Evolutionary conservation across 2,329 filamentous ascomycete species (phyloP).

Genomic region (Monascus ruber): DNA sequence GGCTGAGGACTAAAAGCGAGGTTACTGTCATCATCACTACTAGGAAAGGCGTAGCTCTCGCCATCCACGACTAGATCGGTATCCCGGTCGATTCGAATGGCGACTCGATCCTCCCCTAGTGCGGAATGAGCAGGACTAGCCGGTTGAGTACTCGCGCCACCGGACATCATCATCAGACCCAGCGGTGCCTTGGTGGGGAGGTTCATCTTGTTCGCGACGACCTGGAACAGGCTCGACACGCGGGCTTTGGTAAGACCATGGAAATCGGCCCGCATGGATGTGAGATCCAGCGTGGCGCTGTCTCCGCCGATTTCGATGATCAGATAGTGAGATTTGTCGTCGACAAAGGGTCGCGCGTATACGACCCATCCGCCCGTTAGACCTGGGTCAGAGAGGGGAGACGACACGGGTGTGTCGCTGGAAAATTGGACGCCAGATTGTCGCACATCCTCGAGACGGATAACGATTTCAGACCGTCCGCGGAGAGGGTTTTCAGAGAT

Average conservation of each 20-base stretch:
- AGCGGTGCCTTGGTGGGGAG: constrained; percentile 49
- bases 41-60: constrained; percentile 9
- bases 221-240: constrained; percentile 62
- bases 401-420: constrained; percentile 30
- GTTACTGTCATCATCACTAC: background rate
- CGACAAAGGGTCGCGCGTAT: constrained; percentile 79
- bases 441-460: constrained; percentile 76
- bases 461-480: constrained; percentile 59
- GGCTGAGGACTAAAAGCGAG: background rate
- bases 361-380: constrained; percentile 48
- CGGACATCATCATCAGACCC: constrained; percentile 55
- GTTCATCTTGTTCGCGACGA: constrained; percentile 71
- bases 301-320: constrained; percentile 69
- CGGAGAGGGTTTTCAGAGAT: constrained; percentile 64
- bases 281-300: constrained; percentile 47
- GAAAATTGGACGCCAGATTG: constrained; percentile 68
- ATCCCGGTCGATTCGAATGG: constrained; percentile 48
- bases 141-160: constrained; percentile 50
- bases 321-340: constrained; percentile 60
- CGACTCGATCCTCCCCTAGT: constrained; percentile 58
- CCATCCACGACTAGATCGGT: constrained; percentile 33
- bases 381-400: constrained; percentile 1
- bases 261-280: constrained; percentile 55
- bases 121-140: constrained; percentile 58
- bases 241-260: constrained; percentile 58